Base-by-base conservation (phyloP, 345 rosid species). In the Geranium brycei region DNA sequence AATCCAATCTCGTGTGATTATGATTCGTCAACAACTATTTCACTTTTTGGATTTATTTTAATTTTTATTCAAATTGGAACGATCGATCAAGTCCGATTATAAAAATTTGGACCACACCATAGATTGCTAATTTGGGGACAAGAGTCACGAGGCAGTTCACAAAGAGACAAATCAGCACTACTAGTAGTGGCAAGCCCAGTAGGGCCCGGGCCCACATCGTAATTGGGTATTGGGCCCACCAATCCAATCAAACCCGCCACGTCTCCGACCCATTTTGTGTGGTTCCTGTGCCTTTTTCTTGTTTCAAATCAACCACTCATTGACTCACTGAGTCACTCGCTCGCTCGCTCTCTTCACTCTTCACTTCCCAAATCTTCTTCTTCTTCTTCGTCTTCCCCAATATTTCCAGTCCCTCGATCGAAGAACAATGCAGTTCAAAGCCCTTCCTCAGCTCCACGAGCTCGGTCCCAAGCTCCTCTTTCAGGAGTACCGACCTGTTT, bases 371-470 rank as follows among this genome's bases (percentile, higher is more conserved):
- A n/a, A 40, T 3, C 28, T 23, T 41, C 59, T 17, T 28, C 59
- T 17, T 28, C 38, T 1, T 57, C 53, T 15, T 23, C 28, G 28
- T 23, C 28, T 23, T 23, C 28, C 28, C 28, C 28, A 23, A 23
- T 0, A 0, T 23, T 23, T 23, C 28, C 28, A 23, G 28, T 16
- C 14, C 57, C 4, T 23, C 40, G 32, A 32, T 3, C 31, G 16
- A 62, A 23, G n/a, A 18, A 75, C 67, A 62, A 79, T 80, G 83
- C 77, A 71, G 38, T 65, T 76, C 80, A 82, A 69, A 75, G 10
- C 78, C 75, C 64, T 77, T 57, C 72, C 77, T 16, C 61, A 80
- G 76, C 60, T 67, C 68, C 30, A n/a, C 73, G 56, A 17, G 35
- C 62, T 69, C 28, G 28, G 10, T 35, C 10, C 41, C 41, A 35